These are phyloP conservation scores for Serendipita sp. DNA, from an alignment of 768 basidiomycete genomes.

Conservation along the genomic window DNA sequence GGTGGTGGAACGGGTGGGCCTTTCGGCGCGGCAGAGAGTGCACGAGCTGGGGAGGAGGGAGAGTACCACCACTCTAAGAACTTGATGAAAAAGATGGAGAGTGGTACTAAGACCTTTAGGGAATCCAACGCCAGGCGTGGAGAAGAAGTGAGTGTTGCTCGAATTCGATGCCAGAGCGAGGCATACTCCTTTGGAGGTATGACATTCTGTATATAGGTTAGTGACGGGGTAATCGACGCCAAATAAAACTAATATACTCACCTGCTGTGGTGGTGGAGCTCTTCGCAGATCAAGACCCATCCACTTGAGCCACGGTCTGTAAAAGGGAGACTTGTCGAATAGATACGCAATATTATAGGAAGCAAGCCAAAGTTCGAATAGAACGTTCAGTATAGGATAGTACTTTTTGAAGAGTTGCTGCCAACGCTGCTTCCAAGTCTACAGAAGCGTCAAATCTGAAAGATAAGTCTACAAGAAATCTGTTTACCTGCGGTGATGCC, in stretches of 20 bases:
- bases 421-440: slow-evolving; percentile 21
- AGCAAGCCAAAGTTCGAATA: slow-evolving; percentile 69
- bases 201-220: neutral
- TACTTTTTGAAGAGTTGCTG: slow-evolving; percentile 47
- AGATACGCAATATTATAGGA: slow-evolving; percentile 77
- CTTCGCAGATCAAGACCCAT: slow-evolving; percentile 71
- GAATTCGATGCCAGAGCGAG: slow-evolving; percentile 18
- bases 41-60: slow-evolving; percentile 69
- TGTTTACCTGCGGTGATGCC: neutral
- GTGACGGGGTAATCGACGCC: slow-evolving; percentile 7
- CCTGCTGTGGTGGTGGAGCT: slow-evolving; percentile 25
- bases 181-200: neutral
- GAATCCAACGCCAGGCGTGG: slow-evolving; percentile 61
- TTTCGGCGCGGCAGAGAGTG: slow-evolving; percentile 41
- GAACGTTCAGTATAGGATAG: slow-evolving; percentile 71
- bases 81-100: slow-evolving; percentile 86
- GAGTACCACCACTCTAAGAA: slow-evolving; percentile 99
- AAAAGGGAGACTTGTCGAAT: slow-evolving; percentile 70
- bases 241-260: neutral
- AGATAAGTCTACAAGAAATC: neutral
- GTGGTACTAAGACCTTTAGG: slow-evolving; percentile 61
- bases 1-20: slow-evolving; percentile 67
- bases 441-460: neutral
- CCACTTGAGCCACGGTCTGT: slow-evolving; percentile 84
- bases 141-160: slow-evolving; percentile 30